Evolutionary conservation across 2,329 filamentous ascomycete genomes (phyloP).

Genomic region (Trichophyton rubrum): DNA sequence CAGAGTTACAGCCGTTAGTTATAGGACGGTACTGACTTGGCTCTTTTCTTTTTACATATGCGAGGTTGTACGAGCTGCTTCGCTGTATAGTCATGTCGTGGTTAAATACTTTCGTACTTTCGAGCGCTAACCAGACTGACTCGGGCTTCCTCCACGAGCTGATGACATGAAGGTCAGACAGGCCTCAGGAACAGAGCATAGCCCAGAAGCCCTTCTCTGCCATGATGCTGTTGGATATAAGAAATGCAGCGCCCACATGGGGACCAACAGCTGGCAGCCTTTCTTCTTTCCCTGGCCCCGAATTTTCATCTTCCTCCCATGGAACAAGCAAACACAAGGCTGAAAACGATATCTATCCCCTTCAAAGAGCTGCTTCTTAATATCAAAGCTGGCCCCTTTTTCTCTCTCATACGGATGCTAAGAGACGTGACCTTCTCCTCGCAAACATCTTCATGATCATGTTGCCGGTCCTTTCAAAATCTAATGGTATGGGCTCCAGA

Average conservation of each 20-base stretch:
- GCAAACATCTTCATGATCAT: neutral
- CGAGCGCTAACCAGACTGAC: neutral
- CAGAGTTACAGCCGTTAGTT: neutral
- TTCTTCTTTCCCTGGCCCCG: neutral
- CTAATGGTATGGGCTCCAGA: conserved; percentile 15
- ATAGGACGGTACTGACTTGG: neutral
- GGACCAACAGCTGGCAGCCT: neutral
- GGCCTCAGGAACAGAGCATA: neutral
- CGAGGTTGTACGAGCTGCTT: neutral
- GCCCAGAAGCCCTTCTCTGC: neutral
- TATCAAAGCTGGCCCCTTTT: neutral
- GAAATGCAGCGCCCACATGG: neutral
- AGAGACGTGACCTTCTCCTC: neutral
- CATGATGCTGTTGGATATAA: too few species aligned
- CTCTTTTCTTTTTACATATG: neutral
- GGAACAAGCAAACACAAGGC: neutral
- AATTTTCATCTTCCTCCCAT: too few species aligned
- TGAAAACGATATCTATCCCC: neutral
- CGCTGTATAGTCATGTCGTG: neutral
- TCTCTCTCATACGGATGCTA: neutral
- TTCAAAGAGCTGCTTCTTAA: neutral
- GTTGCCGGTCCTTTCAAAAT: conserved; percentile 1
- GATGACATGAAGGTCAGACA: neutral
- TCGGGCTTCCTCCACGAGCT: neutral
- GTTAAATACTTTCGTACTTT: neutral